Evolutionary conservation across 1,284 basidiomycete genomes (phyloP).

Genomic region (Moesziomyces sp.): DNA sequence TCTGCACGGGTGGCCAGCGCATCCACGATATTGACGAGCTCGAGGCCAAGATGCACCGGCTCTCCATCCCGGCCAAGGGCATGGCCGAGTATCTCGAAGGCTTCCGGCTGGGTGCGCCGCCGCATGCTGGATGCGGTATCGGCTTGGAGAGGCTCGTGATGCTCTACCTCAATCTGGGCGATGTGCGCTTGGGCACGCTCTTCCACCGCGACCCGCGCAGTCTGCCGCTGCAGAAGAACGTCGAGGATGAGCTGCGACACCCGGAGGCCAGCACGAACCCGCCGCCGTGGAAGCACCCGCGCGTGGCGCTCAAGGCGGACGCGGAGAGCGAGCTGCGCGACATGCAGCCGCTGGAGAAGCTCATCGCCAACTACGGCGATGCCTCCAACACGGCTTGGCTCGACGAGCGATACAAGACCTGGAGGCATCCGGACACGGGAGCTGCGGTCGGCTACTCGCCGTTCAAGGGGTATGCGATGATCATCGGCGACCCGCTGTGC

Average conservation of each 20-base stretch:
- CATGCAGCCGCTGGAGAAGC: slow-evolving; percentile 68
- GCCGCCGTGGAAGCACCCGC: slow-evolving; percentile 53
- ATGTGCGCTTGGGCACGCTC: slow-evolving; percentile 62
- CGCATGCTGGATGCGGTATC: slow-evolving; percentile 66
- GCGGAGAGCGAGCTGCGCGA: slow-evolving; percentile 47
- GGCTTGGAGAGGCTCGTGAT: slow-evolving; percentile 65
- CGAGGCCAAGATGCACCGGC: slow-evolving; percentile 54
- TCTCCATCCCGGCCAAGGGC: slow-evolving; percentile 54
- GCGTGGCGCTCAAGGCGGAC: slow-evolving; percentile 24
- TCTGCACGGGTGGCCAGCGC: slow-evolving; percentile 66
- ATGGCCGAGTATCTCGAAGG: slow-evolving; percentile 66
- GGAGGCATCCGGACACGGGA: slow-evolving; percentile 71
- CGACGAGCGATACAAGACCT: slow-evolving; percentile 73
- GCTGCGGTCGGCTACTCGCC: slow-evolving; percentile 72
- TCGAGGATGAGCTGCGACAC: slow-evolving; percentile 53
- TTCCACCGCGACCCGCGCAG: slow-evolving; percentile 66
- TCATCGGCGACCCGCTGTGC: slow-evolving; percentile 73
- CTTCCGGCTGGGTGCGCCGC: slow-evolving; percentile 64
- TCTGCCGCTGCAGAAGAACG: slow-evolving; percentile 46
- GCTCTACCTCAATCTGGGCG: slow-evolving; percentile 66
- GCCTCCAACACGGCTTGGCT: slow-evolving; percentile 74
- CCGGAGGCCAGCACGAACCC: slow-evolving; percentile 62
- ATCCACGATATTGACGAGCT: slow-evolving; percentile 62
- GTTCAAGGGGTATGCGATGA: slow-evolving; percentile 69
- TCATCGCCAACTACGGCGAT: slow-evolving; percentile 73